Conservation (phyloP, 805 yeast species). For the Candida ortonii region DNA sequence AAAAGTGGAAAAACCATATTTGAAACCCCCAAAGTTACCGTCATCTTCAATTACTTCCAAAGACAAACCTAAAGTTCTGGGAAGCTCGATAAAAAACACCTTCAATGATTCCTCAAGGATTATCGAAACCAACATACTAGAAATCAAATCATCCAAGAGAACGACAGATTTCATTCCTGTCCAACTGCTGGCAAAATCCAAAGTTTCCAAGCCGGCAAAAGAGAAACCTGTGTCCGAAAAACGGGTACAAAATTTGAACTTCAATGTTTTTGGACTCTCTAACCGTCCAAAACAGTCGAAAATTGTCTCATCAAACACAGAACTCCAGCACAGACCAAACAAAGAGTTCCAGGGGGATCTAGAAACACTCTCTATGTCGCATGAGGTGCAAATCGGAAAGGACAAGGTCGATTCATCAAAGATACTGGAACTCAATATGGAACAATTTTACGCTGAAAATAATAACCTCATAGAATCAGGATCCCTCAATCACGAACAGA, state of each 20-base stretch:
- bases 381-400: constrained; percentile 6
- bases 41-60: constrained; percentile 1
- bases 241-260: constrained; percentile 3
- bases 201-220: constrained; percentile 7
- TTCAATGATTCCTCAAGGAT: constrained; percentile 22
- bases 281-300: neutral
- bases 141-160: constrained; percentile 9
- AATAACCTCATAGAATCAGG: constrained; percentile 32
- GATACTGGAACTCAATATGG: constrained; percentile 36
- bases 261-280: constrained; percentile 7
- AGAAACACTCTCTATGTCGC: neutral
- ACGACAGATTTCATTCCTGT: constrained; percentile 23
- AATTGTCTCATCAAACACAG: constrained; percentile 1
- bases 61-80: constrained; percentile 12
- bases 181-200: constrained; percentile 7
- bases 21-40: constrained; percentile 2
- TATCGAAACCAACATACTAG: constrained; percentile 4
- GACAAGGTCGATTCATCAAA: constrained; percentile 19
- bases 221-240: constrained; percentile 2
- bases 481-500: constrained; percentile 27
- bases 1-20: too few species aligned
- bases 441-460: constrained; percentile 37
- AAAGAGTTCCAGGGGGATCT: too few species aligned
- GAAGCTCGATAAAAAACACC: constrained; percentile 24
- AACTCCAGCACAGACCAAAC: constrained; percentile 2